Conservation (phyloP, 768 basidiomycete species). For the Rhizopogon rudus region DNA sequence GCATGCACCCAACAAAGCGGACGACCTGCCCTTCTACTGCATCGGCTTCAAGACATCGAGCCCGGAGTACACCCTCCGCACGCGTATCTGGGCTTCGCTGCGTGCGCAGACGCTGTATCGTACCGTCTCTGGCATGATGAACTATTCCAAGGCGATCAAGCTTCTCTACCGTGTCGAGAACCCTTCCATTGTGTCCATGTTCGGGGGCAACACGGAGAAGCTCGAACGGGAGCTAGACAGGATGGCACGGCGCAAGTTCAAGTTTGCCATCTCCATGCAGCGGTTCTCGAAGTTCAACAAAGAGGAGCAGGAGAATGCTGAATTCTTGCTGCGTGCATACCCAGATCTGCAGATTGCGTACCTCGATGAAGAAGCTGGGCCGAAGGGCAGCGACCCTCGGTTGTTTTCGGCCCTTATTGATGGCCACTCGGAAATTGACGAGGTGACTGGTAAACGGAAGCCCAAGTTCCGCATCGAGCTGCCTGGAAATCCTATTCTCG, state of each 20-base stretch:
- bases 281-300: conserved; percentile 99
- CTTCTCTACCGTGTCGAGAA: conserved; percentile 98
- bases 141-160: conserved; percentile 99
- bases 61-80: conserved; percentile 97
- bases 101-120: conserved; percentile 98
- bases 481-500: conserved; percentile 97
- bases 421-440: conserved; percentile 93
- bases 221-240: conserved; percentile 94
- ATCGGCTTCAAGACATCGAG: conserved; percentile 99
- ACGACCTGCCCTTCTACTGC: conserved; percentile 98
- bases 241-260: conserved; percentile 98
- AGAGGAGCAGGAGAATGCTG: conserved; percentile 97
- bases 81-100: conserved; percentile 98
- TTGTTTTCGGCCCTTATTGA: conserved; percentile 94
- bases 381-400: conserved; percentile 82
- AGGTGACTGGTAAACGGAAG: conserved; percentile 81
- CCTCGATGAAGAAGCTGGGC: conserved; percentile 91
- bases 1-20: conserved; percentile 49
- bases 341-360: conserved; percentile 98
- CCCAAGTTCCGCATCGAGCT: conserved; percentile 98
- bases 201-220: conserved; percentile 94
- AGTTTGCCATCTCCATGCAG: conserved; percentile 98
- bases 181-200: conserved; percentile 93
- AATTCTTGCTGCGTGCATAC: conserved; percentile 95
- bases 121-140: conserved; percentile 99